Percentiles rank a stretch among this genome's conserved stretches.
Evolutionary conservation across 805 yeast genomes (phyloP).

Genomic region (Starmera quercuum): DNA sequence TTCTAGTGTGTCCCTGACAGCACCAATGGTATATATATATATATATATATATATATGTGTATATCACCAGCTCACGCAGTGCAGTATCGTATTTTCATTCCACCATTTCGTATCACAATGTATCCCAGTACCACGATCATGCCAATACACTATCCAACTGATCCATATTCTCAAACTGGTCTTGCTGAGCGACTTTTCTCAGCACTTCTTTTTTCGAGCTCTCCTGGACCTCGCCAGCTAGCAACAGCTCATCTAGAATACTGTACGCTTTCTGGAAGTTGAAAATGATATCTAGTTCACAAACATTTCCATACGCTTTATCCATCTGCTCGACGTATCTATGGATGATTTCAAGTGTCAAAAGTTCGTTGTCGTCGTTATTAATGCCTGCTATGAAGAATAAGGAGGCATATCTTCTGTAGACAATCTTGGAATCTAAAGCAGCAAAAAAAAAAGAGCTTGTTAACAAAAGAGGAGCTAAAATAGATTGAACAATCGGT

Average conservation of each 20-base stretch:
- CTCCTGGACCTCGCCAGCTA: constrained; percentile 86
- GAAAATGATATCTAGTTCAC: constrained; percentile 94
- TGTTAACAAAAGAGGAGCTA: constrained; percentile 8
- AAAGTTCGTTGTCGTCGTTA: constrained; percentile 75
- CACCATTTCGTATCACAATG: not conserved
- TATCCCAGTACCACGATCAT: constrained; percentile 13
- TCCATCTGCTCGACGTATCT: constrained; percentile 97
- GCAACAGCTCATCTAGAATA: constrained; percentile 79
- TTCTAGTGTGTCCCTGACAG: no score
- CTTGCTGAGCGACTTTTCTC: constrained; percentile 73
- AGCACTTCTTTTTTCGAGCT: constrained; percentile 74
- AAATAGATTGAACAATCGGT: constrained; percentile 11
- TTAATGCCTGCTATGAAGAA: constrained; percentile 87
- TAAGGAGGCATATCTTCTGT: constrained; percentile 87
- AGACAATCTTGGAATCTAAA: constrained; percentile 75
- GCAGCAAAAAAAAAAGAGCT: no score
- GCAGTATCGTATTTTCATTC: not conserved
- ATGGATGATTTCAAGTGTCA: constrained; percentile 81
- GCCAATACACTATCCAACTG: constrained; percentile 38
- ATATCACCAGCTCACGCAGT: not conserved
- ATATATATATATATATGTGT: not conserved
- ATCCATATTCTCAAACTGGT: constrained; percentile 76
- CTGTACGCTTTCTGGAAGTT: constrained; percentile 92
- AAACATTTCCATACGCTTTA: constrained; percentile 88
- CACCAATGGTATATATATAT: not conserved